Conservation (phyloP, 2,329 filamentous ascomycete species). For the Penicillium sp. region DNA sequence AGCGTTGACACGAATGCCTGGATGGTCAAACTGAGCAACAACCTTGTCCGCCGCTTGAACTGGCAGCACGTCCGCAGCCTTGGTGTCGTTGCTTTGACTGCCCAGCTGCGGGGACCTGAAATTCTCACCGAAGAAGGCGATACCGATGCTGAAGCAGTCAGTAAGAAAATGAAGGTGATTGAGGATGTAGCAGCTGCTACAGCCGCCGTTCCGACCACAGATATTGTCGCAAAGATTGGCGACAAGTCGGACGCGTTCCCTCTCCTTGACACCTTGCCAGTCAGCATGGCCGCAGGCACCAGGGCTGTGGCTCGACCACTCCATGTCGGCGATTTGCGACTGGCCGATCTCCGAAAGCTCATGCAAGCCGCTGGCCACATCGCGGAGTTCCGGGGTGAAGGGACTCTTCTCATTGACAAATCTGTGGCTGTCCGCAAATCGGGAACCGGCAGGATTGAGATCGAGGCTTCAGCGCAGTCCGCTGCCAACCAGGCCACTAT, state of each 20-base stretch:
- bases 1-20: constrained; percentile 98
- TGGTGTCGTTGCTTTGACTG: constrained; percentile 90
- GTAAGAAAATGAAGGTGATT: constrained; percentile 54
- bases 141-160: constrained; percentile 37
- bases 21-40: constrained; percentile 85
- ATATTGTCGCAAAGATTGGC: constrained; percentile 10
- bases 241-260: constrained; percentile 43
- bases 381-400: constrained; percentile 91
- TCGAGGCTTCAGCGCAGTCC: constrained; percentile 71
- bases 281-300: constrained; percentile 67
- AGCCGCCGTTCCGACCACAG: constrained; percentile 21
- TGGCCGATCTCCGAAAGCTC: constrained; percentile 81
- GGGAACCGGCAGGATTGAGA: constrained; percentile 80
- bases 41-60: constrained; percentile 79
- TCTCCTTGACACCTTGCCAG: constrained; percentile 60
- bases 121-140: constrained; percentile 34
- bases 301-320: constrained; percentile 80
- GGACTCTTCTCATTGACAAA: constrained; percentile 85
- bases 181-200: constrained; percentile 46
- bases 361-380: constrained; percentile 81
- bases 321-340: constrained; percentile 87
- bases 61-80: constrained; percentile 94
- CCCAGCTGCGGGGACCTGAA: constrained; percentile 59
- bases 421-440: constrained; percentile 87
- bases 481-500: constrained; percentile 42